Evolutionary conservation across 192 early-diverging fungal species (phyloP).

Genomic region (Spizellomyces punctatus): DNA sequence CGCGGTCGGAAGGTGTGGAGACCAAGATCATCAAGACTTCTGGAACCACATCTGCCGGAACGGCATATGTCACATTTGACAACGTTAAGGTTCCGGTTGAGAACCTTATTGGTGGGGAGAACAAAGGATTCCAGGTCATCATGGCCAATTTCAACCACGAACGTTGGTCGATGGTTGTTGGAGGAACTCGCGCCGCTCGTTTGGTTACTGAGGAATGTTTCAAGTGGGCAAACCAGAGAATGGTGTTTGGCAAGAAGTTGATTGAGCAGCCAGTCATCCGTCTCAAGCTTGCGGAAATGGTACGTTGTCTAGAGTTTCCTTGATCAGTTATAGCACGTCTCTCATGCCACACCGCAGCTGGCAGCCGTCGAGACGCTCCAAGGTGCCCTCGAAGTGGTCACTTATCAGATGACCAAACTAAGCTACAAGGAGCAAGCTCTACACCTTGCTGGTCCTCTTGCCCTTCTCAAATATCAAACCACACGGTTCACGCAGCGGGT

Average conservation of each 20-base stretch:
- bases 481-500: constrained; percentile 64
- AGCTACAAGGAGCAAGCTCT: constrained; percentile 62
- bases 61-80: constrained; percentile 63
- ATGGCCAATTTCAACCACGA: constrained; percentile 78
- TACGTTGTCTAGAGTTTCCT: constrained; percentile 18
- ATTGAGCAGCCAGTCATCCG: constrained; percentile 75
- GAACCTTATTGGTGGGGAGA: constrained; percentile 70
- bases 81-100: constrained; percentile 76
- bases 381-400: constrained; percentile 65
- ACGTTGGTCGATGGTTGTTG: constrained; percentile 59
- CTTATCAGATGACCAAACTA: constrained; percentile 73
- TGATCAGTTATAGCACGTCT: neutral
- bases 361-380: constrained; percentile 52
- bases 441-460: constrained; percentile 69
- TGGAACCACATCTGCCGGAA: constrained; percentile 64
- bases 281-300: constrained; percentile 69
- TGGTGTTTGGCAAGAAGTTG: constrained; percentile 70
- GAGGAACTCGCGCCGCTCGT: constrained; percentile 46
- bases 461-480: constrained; percentile 57
- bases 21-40: constrained; percentile 70
- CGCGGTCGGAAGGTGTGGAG: constrained; percentile 56
- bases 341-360: constrained; percentile 14
- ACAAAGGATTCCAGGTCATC: constrained; percentile 68
- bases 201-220: constrained; percentile 60
- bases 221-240: constrained; percentile 70